Conservation (phyloP, 129 eudicot species). For the Heracleum sosnowskyi region DNA sequence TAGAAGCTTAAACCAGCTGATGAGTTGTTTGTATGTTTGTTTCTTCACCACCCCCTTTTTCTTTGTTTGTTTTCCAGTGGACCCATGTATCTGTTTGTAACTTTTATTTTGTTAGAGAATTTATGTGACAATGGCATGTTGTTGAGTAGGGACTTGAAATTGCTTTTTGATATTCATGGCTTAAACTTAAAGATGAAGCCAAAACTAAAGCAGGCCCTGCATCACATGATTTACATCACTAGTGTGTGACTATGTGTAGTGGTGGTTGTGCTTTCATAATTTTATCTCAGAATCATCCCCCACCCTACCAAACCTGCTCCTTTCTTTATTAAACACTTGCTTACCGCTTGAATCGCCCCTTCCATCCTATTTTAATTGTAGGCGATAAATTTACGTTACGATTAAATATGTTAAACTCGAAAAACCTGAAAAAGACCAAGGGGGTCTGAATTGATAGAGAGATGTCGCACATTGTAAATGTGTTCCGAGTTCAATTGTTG, state of each 20-base stretch:
- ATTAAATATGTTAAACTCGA: neutral
- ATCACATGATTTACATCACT: constrained; percentile 1
- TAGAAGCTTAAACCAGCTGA: neutral
- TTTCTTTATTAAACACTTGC: neutral
- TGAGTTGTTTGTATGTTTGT: constrained; percentile 2
- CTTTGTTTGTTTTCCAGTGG: neutral
- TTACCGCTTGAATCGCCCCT: neutral
- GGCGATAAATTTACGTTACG: too few relatives aligned
- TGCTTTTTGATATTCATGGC: neutral
- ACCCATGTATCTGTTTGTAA: constrained; percentile 1
- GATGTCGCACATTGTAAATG: neutral
- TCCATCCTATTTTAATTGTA: neutral
- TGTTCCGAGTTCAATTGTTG: neutral
- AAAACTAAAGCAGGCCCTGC: neutral
- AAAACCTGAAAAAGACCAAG: neutral
- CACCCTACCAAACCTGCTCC: constrained; percentile 8
- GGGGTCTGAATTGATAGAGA: neutral
- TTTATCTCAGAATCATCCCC: neutral
- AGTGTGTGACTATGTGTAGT: constrained; percentile 1
- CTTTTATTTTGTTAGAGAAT: neutral
- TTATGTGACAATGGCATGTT: constrained; percentile 10
- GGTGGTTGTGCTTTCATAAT: constrained; percentile 13
- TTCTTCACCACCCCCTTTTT: constrained; percentile 1
- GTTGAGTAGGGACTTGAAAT: neutral
- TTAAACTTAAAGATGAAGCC: neutral